Evolutionary conservation across 2,329 filamentous ascomycete species (phyloP).

Genomic region (Fusarium neocosmosporiellum): DNA sequence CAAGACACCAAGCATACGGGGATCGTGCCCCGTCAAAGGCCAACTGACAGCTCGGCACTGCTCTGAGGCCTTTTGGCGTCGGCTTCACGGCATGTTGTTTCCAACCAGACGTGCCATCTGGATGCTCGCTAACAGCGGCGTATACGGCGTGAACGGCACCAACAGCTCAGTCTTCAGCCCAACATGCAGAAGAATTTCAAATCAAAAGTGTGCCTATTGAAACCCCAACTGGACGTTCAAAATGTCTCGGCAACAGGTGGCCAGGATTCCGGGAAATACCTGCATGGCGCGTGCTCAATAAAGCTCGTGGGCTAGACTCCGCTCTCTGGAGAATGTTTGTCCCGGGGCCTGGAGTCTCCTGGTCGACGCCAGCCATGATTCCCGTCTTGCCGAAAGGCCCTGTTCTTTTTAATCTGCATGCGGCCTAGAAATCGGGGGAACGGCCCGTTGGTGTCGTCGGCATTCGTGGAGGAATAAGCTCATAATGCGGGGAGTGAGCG

Average conservation of each 20-base stretch:
- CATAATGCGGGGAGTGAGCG: slow-evolving; percentile 28
- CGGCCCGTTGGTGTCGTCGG: slow-evolving; percentile 13
- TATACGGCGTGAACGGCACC: neutral
- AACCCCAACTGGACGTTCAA: neutral
- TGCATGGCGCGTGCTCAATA: neutral
- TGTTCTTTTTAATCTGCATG: neutral
- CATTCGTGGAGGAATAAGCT: slow-evolving; percentile 34
- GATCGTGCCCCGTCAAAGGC: neutral
- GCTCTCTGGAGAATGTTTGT: neutral
- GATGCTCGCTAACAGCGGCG: neutral
- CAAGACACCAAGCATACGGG: neutral
- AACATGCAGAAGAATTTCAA: neutral
- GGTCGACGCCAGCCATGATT: slow-evolving; percentile 1
- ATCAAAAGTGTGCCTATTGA: neutral
- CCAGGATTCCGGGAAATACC: neutral
- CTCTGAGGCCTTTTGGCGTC: neutral
- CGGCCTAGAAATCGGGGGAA: slow-evolving; percentile 25
- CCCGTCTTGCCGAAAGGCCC: slow-evolving; percentile 26
- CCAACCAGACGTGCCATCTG: neutral
- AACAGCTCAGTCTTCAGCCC: neutral
- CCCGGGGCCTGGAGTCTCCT: neutral
- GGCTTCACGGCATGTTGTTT: neutral
- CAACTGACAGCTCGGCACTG: neutral
- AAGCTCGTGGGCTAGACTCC: neutral
- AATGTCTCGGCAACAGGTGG: neutral